These are phyloP conservation scores for Neocucurbitaria cava DNA, from an alignment of 2,329 filamentous ascomycete species.

Conservation along the genomic window DNA sequence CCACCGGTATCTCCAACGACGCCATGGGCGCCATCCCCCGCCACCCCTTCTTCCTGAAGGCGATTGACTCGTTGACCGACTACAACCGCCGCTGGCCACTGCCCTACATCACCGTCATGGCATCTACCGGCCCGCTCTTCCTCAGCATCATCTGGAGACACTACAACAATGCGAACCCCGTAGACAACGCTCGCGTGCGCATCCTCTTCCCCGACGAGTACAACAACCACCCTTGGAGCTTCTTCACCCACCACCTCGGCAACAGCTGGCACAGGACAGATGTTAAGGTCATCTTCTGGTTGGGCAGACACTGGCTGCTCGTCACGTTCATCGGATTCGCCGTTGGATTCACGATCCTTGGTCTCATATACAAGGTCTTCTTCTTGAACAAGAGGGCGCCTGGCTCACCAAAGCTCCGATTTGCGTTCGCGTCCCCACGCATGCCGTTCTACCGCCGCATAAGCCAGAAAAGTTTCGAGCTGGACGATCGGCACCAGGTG, in stretches of 20 bases:
- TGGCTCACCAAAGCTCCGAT: slow-evolving; percentile 21
- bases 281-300: slow-evolving; percentile 71
- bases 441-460: slow-evolving; percentile 47
- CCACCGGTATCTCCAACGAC: slow-evolving; percentile 82
- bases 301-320: slow-evolving; percentile 62
- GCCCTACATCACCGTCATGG: slow-evolving; percentile 82
- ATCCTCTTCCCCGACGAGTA: slow-evolving; percentile 76
- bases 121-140: slow-evolving; percentile 77
- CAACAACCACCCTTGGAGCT: slow-evolving; percentile 72
- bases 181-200: slow-evolving; percentile 63
- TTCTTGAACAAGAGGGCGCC: slow-evolving; percentile 41
- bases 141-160: slow-evolving; percentile 78
- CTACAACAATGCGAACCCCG: slow-evolving; percentile 64
- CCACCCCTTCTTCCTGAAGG: slow-evolving; percentile 76
- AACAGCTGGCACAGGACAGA: slow-evolving; percentile 72
- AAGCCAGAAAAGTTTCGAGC: slow-evolving; percentile 45
- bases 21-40: slow-evolving; percentile 76
- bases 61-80: slow-evolving; percentile 70
- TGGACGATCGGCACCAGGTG: slow-evolving; percentile 47
- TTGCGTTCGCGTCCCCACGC: slow-evolving; percentile 24
- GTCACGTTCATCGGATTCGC: slow-evolving; percentile 63
- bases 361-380: slow-evolving; percentile 61
- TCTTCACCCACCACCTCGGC: slow-evolving; percentile 71
- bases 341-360: slow-evolving; percentile 59
- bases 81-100: slow-evolving; percentile 74